These are phyloP conservation scores for Cystofilobasidium macerans DNA, from an alignment of 768 basidiomycete genomes.

Conservation along the genomic window DNA sequence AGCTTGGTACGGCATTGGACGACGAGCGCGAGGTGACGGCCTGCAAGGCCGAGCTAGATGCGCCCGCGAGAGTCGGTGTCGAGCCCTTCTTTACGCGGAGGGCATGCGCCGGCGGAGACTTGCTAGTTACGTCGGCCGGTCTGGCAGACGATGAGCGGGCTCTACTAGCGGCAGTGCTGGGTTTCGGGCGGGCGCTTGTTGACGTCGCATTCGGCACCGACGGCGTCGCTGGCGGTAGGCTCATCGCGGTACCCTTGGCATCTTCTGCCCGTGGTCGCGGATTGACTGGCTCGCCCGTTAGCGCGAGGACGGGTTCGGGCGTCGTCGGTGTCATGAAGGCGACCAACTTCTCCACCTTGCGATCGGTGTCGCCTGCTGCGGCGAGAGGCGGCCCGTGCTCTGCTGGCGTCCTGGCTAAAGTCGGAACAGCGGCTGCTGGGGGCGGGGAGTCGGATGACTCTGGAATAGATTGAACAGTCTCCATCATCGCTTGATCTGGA, in stretches of 20 bases:
- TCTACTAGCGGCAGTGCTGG: background rate
- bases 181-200: too few species aligned
- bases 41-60: background rate
- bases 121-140: background rate
- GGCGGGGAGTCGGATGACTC: too few species aligned
- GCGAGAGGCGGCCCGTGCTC: background rate
- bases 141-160: background rate
- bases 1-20: background rate
- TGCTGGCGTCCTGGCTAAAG: too few species aligned
- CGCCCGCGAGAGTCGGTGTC: background rate
- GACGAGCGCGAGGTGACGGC: background rate
- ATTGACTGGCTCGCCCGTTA: background rate
- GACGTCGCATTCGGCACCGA: too few species aligned
- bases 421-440: background rate
- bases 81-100: slow-evolving; percentile 15
- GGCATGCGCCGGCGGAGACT: background rate
- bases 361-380: background rate
- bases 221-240: too few species aligned
- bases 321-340: slow-evolving; percentile 62
- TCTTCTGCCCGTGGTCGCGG: background rate
- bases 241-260: background rate
- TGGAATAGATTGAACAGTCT: too few species aligned
- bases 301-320: background rate
- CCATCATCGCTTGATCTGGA: too few species aligned
- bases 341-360: slow-evolving; percentile 53